Evolutionary conservation across 2,329 filamentous ascomycete genomes (phyloP), one percentile per base, ranked within the genome.

Genomic region (Colletotrichum sublineola): DNA sequence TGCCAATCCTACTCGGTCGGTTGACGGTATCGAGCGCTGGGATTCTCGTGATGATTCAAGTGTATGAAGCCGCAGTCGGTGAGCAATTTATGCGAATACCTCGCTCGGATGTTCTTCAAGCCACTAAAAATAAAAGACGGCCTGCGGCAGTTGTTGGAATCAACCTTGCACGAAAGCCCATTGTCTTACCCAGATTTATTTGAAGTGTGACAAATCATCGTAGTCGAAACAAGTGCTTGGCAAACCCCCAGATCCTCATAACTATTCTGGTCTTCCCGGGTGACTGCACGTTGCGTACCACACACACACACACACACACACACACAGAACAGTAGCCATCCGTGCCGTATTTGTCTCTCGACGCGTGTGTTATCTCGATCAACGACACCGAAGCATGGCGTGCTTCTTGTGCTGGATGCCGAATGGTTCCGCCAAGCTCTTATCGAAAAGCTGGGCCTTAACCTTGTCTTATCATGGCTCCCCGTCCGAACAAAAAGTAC

Each of bases 401-500:
- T 24, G 24, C 24, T 24, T 24, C 24, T 24, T 24, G 24, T 24
- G 20, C 46, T 40, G 1, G 12, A 52, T 7, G 61, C 9, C 31
- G 33, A n/a, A 63, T 42, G 46, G n/a, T n/a, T 24, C 12, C 61
- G 18, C 20, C 31, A n/a, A 31, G 46, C 8, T 31, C 15, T 52
- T 53, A 52, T 63, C 46, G 24, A 40, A 5, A 48, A 31, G 46
- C 33, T 40, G 1, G 12, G 46, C n/a, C 33, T 8, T 14, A 40
- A 20, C 8, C 33, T 24, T 50, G 31, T 18, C n/a, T 29, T 36
- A 8, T 4, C 44, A 14, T 46, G 44, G 44, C 24, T 38, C 46
- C n/a, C n/a, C 60, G 44, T 29, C 44, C 3, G 1, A 63, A 14
- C 58, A 62, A 62, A 50, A 50, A 38, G 58, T 50, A 18, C 58